A percentile compares a stretch with the other conserved stretches of the same genome.
Evolutionary conservation across 192 early-diverging fungal genomes (phyloP).

Genomic region (Podochytrium sp.): DNA sequence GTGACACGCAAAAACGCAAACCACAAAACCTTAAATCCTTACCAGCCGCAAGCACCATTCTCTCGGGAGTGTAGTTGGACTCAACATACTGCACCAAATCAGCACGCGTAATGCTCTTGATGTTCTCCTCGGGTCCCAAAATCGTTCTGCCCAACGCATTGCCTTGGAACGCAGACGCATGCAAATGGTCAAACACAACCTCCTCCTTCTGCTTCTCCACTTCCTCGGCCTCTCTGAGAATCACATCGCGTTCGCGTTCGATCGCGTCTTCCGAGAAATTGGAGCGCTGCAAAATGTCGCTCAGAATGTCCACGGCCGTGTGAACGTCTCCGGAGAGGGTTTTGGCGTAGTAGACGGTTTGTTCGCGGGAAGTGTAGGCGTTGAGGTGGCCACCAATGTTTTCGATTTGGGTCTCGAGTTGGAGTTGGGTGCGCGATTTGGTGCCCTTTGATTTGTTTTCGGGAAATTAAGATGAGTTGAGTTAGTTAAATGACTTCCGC

Average conservation of each 20-base stretch:
- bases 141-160: conserved; percentile 89
- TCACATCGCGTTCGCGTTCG: conserved; percentile 97
- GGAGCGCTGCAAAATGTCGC: conserved; percentile 94
- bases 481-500: no score
- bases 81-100: conserved; percentile 89
- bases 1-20: no score
- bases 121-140: conserved; percentile 93
- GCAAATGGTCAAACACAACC: conserved; percentile 98
- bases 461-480: no score
- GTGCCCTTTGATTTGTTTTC: conserved; percentile 84
- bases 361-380: conserved; percentile 98
- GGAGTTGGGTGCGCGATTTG: conserved; percentile 79
- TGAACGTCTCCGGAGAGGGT: conserved; percentile 85
- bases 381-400: conserved; percentile 98
- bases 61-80: conserved; percentile 94
- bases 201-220: conserved; percentile 93
- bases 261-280: conserved; percentile 82
- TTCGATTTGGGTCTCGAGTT: conserved; percentile 94
- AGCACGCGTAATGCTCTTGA: conserved; percentile 81
- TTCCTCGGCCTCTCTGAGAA: conserved; percentile 90
- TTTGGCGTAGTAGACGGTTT: conserved; percentile 98
- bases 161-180: conserved; percentile 92
- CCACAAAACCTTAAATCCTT: not conserved
- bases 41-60: conserved; percentile 91
- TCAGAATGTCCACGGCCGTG: conserved; percentile 89